Percentiles rank a stretch among this genome's conserved stretches.
Conservation (phyloP, 140 eudicot species). For the Cichorium intybus region DNA sequence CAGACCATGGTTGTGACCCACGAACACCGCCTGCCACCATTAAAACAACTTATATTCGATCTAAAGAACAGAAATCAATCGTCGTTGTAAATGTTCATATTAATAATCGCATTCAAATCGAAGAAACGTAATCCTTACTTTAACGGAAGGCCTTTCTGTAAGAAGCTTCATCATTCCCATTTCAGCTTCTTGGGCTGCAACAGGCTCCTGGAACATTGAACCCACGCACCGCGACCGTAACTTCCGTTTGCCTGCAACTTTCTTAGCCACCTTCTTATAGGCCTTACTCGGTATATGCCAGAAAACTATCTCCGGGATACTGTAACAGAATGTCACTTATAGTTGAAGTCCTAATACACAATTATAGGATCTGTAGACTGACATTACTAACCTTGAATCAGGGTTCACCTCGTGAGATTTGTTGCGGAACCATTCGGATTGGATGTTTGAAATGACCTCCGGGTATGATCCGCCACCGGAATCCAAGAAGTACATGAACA, state of each 20-base stretch:
- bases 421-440: conserved; percentile 71
- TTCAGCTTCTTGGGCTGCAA: conserved; percentile 87
- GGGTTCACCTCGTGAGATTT: conserved; percentile 75
- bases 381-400: conserved; percentile 52
- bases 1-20: conserved; percentile 95
- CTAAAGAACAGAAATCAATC: background rate
- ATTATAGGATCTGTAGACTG: background rate
- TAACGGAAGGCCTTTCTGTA: conserved; percentile 66
- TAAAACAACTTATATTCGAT: background rate
- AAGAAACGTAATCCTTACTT: conserved; percentile 39
- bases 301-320: conserved; percentile 86
- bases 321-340: conserved; percentile 21
- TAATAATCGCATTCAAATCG: too few relatives aligned
- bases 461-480: conserved; percentile 99
- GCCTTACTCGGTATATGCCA: conserved; percentile 97
- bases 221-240: conserved; percentile 55
- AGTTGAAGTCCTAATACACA: background rate
- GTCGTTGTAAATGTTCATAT: too few relatives aligned
- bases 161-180: conserved; percentile 85
- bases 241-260: conserved; percentile 10
- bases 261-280: conserved; percentile 65
- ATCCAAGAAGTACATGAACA: conserved; percentile 85
- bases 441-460: conserved; percentile 72
- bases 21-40: conserved; percentile 79
- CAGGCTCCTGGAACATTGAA: conserved; percentile 66